A percentile compares a stretch with the other conserved stretches of the same genome.
phyloP scores from a whole-genome alignment of 2,329 filamentous ascomycete species.

The Talaromyces sp. region DNA sequence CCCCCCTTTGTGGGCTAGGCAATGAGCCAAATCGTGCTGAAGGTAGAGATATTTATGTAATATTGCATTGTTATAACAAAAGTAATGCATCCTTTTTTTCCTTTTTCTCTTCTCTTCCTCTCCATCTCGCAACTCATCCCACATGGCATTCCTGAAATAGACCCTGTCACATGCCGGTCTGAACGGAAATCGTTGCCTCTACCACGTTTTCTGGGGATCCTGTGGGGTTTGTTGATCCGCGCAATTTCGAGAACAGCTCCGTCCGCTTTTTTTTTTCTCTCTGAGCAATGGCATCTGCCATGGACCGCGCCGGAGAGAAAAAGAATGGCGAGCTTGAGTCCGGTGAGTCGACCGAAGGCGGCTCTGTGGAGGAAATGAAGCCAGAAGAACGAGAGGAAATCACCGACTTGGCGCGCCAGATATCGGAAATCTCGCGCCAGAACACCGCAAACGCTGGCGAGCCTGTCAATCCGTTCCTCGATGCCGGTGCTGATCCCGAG shows the following conservation, averaged over 20 bases:
- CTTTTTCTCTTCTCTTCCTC: background rate
- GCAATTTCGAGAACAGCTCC: background rate
- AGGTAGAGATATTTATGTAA: background rate
- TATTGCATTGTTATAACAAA: background rate
- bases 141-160: background rate
- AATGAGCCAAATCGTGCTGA: background rate
- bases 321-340: background rate
- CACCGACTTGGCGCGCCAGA: constrained; percentile 11
- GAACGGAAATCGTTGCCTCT: background rate
- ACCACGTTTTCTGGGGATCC: background rate
- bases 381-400: constrained; percentile 5
- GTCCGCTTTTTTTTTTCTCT: background rate
- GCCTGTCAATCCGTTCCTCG: constrained; percentile 32
- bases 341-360: constrained; percentile 4
- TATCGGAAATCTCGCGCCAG: constrained; percentile 9
- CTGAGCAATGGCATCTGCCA: background rate
- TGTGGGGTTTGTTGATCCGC: background rate
- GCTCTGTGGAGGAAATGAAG: constrained; percentile 6
- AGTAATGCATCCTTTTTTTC: background rate
- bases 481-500: constrained; percentile 27
- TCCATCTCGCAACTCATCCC: background rate
- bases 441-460: constrained; percentile 1
- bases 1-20: background rate
- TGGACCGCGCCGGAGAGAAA: background rate
- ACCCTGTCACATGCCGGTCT: background rate